These are phyloP conservation scores for Coemansia sp. DNA, from an alignment of 192 early-diverging fungal genomes.

Conservation along the genomic window DNA sequence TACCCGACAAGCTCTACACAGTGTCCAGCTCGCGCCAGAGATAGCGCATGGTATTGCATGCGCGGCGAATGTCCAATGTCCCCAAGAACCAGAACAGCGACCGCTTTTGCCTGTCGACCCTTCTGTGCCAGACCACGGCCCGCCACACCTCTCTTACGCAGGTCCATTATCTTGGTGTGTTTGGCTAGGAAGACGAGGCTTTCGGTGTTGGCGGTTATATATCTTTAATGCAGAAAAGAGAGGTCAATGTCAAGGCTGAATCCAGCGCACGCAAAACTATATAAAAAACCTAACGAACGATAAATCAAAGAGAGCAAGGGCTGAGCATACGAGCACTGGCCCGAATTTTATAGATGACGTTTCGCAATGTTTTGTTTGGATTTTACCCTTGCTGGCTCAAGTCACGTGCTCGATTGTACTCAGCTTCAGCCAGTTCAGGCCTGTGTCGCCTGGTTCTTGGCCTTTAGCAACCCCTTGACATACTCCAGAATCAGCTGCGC, in stretches of 20 bases:
- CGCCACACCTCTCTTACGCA: neutral
- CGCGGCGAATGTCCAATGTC: constrained; percentile 86
- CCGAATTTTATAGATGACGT: no score
- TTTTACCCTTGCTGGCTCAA: neutral
- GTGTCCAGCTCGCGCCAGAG: constrained; percentile 65
- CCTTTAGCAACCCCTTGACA: constrained; percentile 45
- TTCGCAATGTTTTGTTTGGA: no score
- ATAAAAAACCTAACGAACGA: no score
- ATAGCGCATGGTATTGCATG: constrained; percentile 89
- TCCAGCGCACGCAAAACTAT: no score
- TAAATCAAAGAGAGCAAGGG: no score
- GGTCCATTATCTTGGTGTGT: neutral
- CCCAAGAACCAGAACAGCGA: constrained; percentile 68
- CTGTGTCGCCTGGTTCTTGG: constrained; percentile 23
- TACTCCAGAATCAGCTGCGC: constrained; percentile 52
- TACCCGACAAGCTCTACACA: constrained; percentile 86
- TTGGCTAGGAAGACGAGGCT: neutral
- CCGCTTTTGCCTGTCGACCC: neutral
- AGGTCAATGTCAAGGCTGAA: no score
- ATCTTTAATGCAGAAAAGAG: neutral
- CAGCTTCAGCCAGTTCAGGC: neutral
- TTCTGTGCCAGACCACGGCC: neutral
- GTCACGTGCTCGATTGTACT: neutral
- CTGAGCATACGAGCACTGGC: no score
- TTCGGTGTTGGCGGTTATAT: neutral